These are phyloP conservation scores for Meira nashicola DNA, from an alignment of 1,284 basidiomycete genomes.

Conservation along the genomic window DNA sequence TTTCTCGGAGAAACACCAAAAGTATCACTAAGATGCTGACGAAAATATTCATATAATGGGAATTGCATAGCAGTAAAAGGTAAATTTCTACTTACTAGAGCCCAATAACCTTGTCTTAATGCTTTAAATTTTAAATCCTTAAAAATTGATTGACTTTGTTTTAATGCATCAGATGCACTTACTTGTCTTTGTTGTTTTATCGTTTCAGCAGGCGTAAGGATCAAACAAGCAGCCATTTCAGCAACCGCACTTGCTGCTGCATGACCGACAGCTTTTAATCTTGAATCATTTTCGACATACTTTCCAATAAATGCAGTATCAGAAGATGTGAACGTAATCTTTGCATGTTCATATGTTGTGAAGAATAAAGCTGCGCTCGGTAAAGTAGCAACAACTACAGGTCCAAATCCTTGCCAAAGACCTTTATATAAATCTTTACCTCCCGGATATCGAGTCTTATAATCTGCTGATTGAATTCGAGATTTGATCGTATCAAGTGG, in stretches of 20 bases:
- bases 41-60: constrained; percentile 40
- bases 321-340: constrained; percentile 24
- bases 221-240: constrained; percentile 37
- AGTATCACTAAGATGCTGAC: constrained; percentile 15
- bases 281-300: constrained; percentile 9
- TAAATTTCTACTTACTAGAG: constrained; percentile 39
- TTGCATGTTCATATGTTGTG: constrained; percentile 36
- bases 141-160: background rate
- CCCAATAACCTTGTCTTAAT: constrained; percentile 22
- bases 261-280: constrained; percentile 25
- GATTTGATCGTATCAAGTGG: constrained; percentile 22
- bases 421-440: constrained; percentile 15
- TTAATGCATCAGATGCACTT: constrained; percentile 9
- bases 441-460: constrained; percentile 15
- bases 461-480: constrained; percentile 16
- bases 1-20: background rate
- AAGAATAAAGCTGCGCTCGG: constrained; percentile 37
- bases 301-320: constrained; percentile 23
- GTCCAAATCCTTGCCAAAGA: constrained; percentile 22
- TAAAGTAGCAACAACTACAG: constrained; percentile 21
- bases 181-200: constrained; percentile 45
- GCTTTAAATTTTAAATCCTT: background rate
- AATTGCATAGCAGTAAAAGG: constrained; percentile 48
- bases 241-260: constrained; percentile 31
- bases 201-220: constrained; percentile 42